These are phyloP conservation scores for Inonotus hispidus DNA, from an alignment of 1,284 basidiomycete species.

Conservation along the genomic window DNA sequence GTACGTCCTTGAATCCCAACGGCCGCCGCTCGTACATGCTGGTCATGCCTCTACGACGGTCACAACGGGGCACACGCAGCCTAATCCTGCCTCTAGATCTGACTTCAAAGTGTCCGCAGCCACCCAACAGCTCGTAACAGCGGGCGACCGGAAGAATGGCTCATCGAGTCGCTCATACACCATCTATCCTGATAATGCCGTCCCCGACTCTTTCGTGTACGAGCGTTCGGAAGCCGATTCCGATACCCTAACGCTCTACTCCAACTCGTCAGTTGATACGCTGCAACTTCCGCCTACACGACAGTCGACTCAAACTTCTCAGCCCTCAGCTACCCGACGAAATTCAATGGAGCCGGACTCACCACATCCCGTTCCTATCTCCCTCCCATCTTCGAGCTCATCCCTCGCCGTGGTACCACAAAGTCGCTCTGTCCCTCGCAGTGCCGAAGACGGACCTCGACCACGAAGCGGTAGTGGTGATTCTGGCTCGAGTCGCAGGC, in stretches of 20 bases:
- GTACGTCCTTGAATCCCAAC: slow-evolving; percentile 14
- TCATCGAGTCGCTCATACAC: slow-evolving; percentile 3
- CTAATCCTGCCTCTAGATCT: not conserved
- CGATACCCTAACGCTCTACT: slow-evolving; percentile 16
- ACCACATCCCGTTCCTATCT: slow-evolving; percentile 2
- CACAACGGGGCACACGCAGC: not conserved
- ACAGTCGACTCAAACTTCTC: slow-evolving; percentile 2
- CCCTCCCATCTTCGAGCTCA: slow-evolving; percentile 4
- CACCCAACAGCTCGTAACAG: not conserved
- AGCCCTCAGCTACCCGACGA: not conserved
- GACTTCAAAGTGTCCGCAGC: not conserved
- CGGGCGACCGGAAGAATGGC: slow-evolving; percentile 5
- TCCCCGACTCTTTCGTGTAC: slow-evolving; percentile 16
- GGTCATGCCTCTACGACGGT: slow-evolving; percentile 9
- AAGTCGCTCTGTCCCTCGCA: not conserved
- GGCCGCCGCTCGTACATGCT: slow-evolving; percentile 7
- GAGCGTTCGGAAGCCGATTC: slow-evolving; percentile 17
- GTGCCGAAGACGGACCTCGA: not conserved
- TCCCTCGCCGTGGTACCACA: slow-evolving; percentile 1
- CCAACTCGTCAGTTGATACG: slow-evolving; percentile 12
- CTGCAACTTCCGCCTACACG: slow-evolving; percentile 2
- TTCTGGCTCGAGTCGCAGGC: slow-evolving; percentile 8
- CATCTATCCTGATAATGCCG: slow-evolving; percentile 6
- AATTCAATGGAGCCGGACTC: slow-evolving; percentile 6
- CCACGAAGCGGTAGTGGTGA: slow-evolving; percentile 7